These are phyloP conservation scores for Wallacemonas rigidus DNA, from an alignment of 208 protist species.

Conservation along the genomic window DNA sequence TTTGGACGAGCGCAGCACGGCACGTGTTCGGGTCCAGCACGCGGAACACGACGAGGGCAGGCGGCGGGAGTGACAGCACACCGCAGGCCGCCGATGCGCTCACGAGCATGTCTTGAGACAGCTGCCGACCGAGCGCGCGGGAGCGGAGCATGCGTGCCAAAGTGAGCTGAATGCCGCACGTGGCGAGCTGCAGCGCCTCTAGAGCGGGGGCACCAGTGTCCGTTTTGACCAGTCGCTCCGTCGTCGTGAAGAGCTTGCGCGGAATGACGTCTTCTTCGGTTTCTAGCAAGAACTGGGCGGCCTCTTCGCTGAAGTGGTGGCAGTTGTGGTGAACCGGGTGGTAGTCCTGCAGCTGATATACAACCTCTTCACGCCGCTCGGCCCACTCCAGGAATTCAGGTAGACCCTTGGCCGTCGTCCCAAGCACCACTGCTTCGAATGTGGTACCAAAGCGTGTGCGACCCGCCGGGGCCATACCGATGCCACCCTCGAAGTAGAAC, in stretches of 20 bases:
- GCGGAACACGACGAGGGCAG: slow-evolving; percentile 60
- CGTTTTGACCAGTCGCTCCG: slow-evolving; percentile 45
- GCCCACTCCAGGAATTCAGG: slow-evolving; percentile 70
- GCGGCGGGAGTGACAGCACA: slow-evolving; percentile 46
- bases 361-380: slow-evolving; percentile 22
- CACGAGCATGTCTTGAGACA: slow-evolving; percentile 38
- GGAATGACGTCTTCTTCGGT: slow-evolving; percentile 27
- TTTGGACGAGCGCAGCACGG: slow-evolving; percentile 20
- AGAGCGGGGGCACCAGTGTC: slow-evolving; percentile 38
- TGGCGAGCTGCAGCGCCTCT: slow-evolving; percentile 46
- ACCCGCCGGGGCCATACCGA: slow-evolving; percentile 49
- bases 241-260: slow-evolving; percentile 49
- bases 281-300: slow-evolving; percentile 66
- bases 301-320: slow-evolving; percentile 88
- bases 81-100: slow-evolving; percentile 37
- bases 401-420: slow-evolving; percentile 43
- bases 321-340: slow-evolving; percentile 91
- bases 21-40: slow-evolving; percentile 30
- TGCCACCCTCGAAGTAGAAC: slow-evolving; percentile 94
- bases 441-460: slow-evolving; percentile 84
- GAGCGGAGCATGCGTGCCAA: slow-evolving; percentile 32
- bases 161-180: slow-evolving; percentile 47
- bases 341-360: slow-evolving; percentile 77
- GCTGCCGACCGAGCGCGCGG: slow-evolving; percentile 43
- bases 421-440: slow-evolving; percentile 56